Conservation (phyloP, 805 yeast genomes). For the Blastobotrys parvus region DNA sequence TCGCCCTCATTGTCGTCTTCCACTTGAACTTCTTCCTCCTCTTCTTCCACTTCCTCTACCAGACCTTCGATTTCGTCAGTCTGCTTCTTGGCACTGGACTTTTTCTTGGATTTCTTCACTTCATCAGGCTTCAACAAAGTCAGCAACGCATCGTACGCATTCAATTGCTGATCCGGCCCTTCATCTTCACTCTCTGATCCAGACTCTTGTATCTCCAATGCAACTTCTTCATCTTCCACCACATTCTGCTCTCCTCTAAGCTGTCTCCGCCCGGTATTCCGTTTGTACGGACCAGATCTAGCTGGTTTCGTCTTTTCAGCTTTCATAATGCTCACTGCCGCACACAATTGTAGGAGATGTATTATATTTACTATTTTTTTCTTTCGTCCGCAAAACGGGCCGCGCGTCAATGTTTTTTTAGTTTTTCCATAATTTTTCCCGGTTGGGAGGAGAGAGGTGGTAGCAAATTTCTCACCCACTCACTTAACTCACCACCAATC, state of each 20-base stretch:
- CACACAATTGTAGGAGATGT: not conserved
- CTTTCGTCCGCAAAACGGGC: too few species aligned
- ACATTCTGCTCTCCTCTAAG: slow-evolving; percentile 5
- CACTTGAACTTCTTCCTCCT: slow-evolving; percentile 29
- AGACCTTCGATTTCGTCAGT: slow-evolving; percentile 10
- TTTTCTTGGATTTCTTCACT: slow-evolving; percentile 17
- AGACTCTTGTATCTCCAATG: too few species aligned
- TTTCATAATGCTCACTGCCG: not conserved
- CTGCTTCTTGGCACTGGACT: not conserved
- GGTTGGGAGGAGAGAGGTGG: too few species aligned
- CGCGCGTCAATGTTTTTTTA: too few species aligned
- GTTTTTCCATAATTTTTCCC: too few species aligned
- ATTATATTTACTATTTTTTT: not conserved
- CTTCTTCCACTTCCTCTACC: slow-evolving; percentile 16
- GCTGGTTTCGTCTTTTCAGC: not conserved
- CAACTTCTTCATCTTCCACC: not conserved
- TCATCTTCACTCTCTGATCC: slow-evolving; percentile 7
- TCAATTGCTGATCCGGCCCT: slow-evolving; percentile 20
- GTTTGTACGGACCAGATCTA: slow-evolving; percentile 1
- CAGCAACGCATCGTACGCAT: slow-evolving; percentile 55
- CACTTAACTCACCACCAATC: too few species aligned
- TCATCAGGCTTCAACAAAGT: slow-evolving; percentile 40
- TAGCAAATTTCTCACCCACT: too few species aligned
- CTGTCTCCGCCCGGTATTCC: slow-evolving; percentile 11
- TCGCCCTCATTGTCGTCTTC: slow-evolving; percentile 35